phyloP scores from a whole-genome alignment of 768 basidiomycete species.

The Boletus rubroflammeus region DNA sequence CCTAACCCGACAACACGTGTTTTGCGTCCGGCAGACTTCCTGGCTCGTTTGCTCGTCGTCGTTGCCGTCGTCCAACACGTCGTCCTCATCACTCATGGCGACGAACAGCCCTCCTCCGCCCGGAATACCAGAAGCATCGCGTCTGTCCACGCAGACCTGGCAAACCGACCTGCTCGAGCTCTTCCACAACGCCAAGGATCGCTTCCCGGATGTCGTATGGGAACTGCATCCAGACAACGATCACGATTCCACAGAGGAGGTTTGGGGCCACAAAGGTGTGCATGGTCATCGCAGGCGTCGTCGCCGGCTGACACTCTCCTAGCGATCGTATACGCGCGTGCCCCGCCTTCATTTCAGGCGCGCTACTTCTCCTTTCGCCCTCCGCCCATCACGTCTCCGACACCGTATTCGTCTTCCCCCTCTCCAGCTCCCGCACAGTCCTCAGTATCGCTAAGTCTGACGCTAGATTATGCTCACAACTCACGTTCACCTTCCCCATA shows the following conservation, averaged over 20 bases:
- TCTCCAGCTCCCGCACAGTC: slow-evolving; percentile 55
- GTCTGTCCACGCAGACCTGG: slow-evolving; percentile 70
- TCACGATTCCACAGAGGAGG: slow-evolving; percentile 51
- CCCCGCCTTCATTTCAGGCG: slow-evolving; percentile 86
- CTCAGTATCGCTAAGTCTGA: slow-evolving; percentile 53
- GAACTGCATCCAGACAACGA: slow-evolving; percentile 55
- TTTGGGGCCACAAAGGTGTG: slow-evolving; percentile 96
- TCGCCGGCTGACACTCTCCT: neutral
- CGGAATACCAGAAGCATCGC: slow-evolving; percentile 52
- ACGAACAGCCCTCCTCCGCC: slow-evolving; percentile 27
- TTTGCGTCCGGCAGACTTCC: slow-evolving; percentile 16
- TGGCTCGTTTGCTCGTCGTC: slow-evolving; percentile 14
- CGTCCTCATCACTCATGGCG: slow-evolving; percentile 26
- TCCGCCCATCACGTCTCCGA: slow-evolving; percentile 48
- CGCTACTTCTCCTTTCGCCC: slow-evolving; percentile 82
- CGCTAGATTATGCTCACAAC: slow-evolving; percentile 38
- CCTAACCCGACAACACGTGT: slow-evolving; percentile 33
- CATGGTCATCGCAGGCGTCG: neutral
- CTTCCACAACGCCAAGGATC: slow-evolving; percentile 80
- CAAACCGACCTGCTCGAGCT: slow-evolving; percentile 74
- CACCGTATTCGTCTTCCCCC: slow-evolving; percentile 47
- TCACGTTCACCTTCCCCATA: slow-evolving; percentile 47
- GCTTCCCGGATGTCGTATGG: slow-evolving; percentile 99
- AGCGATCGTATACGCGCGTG: slow-evolving; percentile 95
- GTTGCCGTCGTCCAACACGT: slow-evolving; percentile 25